These are phyloP conservation scores for Gracilaria gracilis DNA, from an alignment of 23 red algal species.

Conservation along the genomic window DNA sequence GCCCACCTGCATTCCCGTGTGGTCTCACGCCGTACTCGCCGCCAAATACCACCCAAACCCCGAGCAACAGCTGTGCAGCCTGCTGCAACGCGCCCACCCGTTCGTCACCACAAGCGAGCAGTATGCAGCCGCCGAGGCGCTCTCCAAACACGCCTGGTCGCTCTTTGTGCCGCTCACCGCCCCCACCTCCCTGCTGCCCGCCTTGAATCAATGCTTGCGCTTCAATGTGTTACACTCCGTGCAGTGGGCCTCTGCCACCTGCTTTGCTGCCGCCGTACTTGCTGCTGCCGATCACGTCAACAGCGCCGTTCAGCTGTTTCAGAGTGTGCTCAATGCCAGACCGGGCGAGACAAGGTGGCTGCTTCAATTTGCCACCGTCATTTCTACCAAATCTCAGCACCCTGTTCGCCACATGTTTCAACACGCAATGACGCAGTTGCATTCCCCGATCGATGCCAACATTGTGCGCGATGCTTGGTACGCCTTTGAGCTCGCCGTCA, in stretches of 20 bases:
- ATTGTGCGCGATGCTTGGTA: conserved; percentile 60
- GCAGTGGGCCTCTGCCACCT: conserved; percentile 44
- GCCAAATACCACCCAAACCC: neutral
- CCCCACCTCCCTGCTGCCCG: neutral
- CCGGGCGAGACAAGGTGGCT: conserved; percentile 31
- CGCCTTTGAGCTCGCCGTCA: conserved; percentile 17
- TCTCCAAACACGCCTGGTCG: conserved; percentile 43
- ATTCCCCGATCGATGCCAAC: neutral
- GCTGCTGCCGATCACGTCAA: neutral
- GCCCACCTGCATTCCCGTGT: conserved; percentile 32
- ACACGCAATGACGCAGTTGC: neutral
- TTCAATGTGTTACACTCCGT: conserved; percentile 50
- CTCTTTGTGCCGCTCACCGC: conserved; percentile 14
- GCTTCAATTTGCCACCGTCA: conserved; percentile 26
- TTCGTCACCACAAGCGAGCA: conserved; percentile 21
- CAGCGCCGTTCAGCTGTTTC: conserved; percentile 29
- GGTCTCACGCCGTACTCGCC: conserved; percentile 34
- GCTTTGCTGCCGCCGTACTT: conserved; percentile 32
- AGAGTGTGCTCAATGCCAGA: conserved; percentile 30
- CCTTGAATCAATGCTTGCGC: neutral
- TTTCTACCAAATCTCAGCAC: neutral
- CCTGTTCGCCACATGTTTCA: conserved; percentile 22
- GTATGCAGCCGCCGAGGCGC: conserved; percentile 37
- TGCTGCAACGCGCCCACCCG: conserved; percentile 19
- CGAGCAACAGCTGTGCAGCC: neutral